Evolutionary conservation across 2,329 filamentous ascomycete genomes (phyloP).

Genomic region (Grosmannia serpens): DNA sequence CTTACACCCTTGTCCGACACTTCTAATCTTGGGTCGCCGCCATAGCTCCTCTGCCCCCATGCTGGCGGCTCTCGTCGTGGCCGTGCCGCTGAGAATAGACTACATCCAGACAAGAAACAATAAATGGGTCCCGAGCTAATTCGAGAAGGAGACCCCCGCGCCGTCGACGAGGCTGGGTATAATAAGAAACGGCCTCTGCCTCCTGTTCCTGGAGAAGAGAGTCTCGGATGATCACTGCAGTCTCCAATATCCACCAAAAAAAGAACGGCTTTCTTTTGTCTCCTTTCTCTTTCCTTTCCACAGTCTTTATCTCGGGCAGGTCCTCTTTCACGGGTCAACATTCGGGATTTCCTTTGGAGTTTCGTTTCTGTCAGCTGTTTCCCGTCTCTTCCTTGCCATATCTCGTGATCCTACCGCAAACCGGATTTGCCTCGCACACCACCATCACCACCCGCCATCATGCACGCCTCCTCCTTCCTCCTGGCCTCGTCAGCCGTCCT

Average conservation of each 20-base stretch:
- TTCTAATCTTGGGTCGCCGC: not conserved
- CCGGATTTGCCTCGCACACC: conserved; percentile 6
- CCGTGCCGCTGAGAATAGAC: conserved; percentile 5
- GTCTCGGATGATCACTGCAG: not conserved
- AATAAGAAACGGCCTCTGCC: not conserved
- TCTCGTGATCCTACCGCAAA: not conserved
- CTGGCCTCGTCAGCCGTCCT: conserved; percentile 34
- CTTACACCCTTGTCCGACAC: not conserved
- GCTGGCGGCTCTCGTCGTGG: conserved; percentile 2
- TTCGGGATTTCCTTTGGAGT: not conserved
- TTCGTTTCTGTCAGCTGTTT: conserved; percentile 5
- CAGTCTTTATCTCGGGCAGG: not conserved
- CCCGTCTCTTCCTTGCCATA: not conserved
- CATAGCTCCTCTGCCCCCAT: not conserved
- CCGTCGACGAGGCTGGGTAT: not conserved
- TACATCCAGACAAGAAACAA: not conserved
- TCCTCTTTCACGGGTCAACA: not conserved
- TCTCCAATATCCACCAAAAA: not conserved
- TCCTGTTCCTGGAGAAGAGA: not conserved
- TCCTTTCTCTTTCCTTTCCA: not conserved
- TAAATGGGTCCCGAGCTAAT: not conserved
- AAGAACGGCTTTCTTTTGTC: not conserved
- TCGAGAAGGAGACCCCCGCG: not conserved
- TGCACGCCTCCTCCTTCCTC: conserved; percentile 37
- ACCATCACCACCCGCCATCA: conserved; percentile 24